Percentiles rank a stretch among this genome's conserved stretches.
phyloP scores from a whole-genome alignment of 352 stramenopile genomes.

The Globisporangium radiosum region DNA sequence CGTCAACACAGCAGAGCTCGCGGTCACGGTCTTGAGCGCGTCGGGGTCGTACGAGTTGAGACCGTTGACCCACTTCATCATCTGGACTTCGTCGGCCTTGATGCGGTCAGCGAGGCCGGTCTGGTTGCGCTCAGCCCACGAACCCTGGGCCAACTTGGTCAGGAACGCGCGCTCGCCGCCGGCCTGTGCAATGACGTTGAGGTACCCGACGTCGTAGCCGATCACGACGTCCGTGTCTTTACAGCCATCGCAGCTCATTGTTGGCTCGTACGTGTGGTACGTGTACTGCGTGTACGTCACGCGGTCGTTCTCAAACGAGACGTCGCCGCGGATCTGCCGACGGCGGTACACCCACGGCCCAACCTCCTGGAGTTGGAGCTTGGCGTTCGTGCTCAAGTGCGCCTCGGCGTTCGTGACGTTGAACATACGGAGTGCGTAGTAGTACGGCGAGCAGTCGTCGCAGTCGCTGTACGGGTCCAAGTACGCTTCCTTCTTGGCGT shows the following conservation, averaged over 20 bases:
- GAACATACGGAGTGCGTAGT: slow-evolving; percentile 37
- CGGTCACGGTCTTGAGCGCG: slow-evolving; percentile 6
- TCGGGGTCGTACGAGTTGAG: slow-evolving; percentile 17
- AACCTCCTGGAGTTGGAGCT: slow-evolving; percentile 21
- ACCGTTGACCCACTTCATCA: slow-evolving; percentile 17
- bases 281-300: slow-evolving; percentile 25
- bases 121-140: slow-evolving; percentile 3
- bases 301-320: slow-evolving; percentile 12
- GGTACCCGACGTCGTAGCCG: slow-evolving; percentile 21
- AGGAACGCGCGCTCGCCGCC: slow-evolving; percentile 22
- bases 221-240: slow-evolving; percentile 16
- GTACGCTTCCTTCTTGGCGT: slow-evolving; percentile 27
- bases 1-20: slow-evolving; percentile 5
- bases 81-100: slow-evolving; percentile 10
- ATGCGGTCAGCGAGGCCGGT: slow-evolving; percentile 1
- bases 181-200: slow-evolving; percentile 20
- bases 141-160: slow-evolving; percentile 6
- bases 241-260: slow-evolving; percentile 15
- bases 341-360: slow-evolving; percentile 33
- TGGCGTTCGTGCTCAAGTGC: slow-evolving; percentile 23
- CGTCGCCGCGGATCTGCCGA: slow-evolving; percentile 22
- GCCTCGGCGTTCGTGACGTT: slow-evolving; percentile 28
- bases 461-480: slow-evolving; percentile 49
- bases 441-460: slow-evolving; percentile 48
- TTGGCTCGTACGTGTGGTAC: slow-evolving; percentile 20